These are phyloP conservation scores for Cyberlindnera euphorbiae DNA, from an alignment of 805 yeast genomes.

Conservation along the genomic window DNA sequence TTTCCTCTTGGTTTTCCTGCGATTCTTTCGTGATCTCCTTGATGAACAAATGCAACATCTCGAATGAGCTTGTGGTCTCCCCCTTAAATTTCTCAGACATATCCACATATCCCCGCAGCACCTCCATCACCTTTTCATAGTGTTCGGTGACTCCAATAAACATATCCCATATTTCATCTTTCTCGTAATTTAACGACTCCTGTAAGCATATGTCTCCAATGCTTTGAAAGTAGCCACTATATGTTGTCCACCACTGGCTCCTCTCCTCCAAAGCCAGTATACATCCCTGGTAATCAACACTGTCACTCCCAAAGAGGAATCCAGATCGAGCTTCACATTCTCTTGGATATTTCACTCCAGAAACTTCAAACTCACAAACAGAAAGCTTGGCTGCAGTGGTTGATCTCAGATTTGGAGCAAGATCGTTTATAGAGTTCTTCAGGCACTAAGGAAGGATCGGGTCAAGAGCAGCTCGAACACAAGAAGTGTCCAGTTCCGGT, in stretches of 20 bases:
- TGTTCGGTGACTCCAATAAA: conserved; percentile 43
- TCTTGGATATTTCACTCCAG: conserved; percentile 32
- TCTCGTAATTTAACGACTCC: conserved; percentile 46
- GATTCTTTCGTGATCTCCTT: conserved; percentile 9
- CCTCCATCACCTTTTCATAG: conserved; percentile 21
- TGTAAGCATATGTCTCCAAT: conserved; percentile 50
- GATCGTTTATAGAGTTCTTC: conserved; percentile 35
- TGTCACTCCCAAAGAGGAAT: conserved; percentile 20
- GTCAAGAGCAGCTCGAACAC: conserved; percentile 37
- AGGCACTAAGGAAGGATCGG: conserved; percentile 38
- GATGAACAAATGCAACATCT: conserved; percentile 12
- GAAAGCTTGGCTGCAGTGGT: conserved; percentile 45
- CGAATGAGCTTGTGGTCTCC: conserved; percentile 13
- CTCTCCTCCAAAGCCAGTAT: conserved; percentile 36
- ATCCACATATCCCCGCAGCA: conserved; percentile 17
- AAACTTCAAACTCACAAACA: conserved; percentile 49
- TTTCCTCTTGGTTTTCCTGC: conserved; percentile 6
- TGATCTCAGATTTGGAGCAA: conserved; percentile 29
- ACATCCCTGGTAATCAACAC: conserved; percentile 31
- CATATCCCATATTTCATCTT: conserved; percentile 42
- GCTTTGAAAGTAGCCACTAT: conserved; percentile 58
- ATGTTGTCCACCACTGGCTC: conserved; percentile 71
- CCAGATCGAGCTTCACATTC: conserved; percentile 21
- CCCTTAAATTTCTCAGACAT: conserved; percentile 17
- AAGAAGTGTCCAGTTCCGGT: conserved; percentile 21